phyloP scores from a whole-genome alignment of 768 basidiomycete genomes.

The Holtermannia corniformis region DNA sequence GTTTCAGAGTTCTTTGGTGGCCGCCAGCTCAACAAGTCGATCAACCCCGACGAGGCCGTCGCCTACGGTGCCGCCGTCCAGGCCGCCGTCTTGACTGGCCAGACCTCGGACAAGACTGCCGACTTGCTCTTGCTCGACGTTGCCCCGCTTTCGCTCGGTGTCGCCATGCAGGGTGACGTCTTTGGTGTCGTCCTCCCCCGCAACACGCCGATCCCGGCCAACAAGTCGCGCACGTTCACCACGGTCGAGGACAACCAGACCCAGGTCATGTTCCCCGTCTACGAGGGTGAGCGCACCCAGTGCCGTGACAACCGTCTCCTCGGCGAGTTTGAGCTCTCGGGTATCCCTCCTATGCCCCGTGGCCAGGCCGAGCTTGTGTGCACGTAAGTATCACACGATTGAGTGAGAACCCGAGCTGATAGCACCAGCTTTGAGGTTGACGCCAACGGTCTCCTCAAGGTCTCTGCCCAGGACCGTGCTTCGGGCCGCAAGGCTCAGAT shows the following conservation, averaged over 20 bases:
- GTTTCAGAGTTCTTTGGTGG: slow-evolving; percentile 98
- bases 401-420: too few relatives aligned
- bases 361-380: slow-evolving; percentile 99
- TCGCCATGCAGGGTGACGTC: slow-evolving; percentile 99
- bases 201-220: slow-evolving; percentile 98
- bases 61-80: slow-evolving; percentile 99
- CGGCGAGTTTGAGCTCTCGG: slow-evolving; percentile 98
- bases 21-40: slow-evolving; percentile 97
- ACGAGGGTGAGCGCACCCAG: slow-evolving; percentile 99
- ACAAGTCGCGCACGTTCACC: slow-evolving; percentile 97
- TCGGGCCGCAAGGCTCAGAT: slow-evolving; percentile 99
- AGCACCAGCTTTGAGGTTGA: slow-evolving; percentile 99
- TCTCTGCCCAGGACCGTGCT: slow-evolving; percentile 94
- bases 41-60: slow-evolving; percentile 99
- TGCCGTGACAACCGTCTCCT: slow-evolving; percentile 99
- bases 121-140: slow-evolving; percentile 98
- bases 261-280: slow-evolving; percentile 99
- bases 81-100: slow-evolving; percentile 95
- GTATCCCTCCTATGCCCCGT: slow-evolving; percentile 98
- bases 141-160: slow-evolving; percentile 95
- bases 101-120: slow-evolving; percentile 97
- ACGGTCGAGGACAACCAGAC: slow-evolving; percentile 99
- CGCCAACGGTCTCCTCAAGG: slow-evolving; percentile 98
- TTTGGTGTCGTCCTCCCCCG: slow-evolving; percentile 99
- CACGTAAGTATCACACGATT: too few relatives aligned